Evolutionary conservation across 2,329 filamentous ascomycete genomes (phyloP).

Genomic region (Curvularia lunata): DNA sequence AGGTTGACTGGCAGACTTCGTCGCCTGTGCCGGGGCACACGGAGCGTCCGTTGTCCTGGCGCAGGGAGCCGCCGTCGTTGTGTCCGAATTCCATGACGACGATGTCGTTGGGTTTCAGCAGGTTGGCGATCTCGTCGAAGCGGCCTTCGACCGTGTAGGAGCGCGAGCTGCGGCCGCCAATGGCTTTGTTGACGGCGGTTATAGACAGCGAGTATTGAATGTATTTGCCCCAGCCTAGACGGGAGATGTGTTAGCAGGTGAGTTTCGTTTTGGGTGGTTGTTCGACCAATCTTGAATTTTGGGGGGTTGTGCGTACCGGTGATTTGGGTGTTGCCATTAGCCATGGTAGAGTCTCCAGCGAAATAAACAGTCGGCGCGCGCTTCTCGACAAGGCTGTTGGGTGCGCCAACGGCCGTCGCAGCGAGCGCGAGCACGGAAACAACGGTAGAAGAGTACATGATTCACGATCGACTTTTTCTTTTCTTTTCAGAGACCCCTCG

Average conservation of each 20-base stretch:
- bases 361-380: slow-evolving; percentile 59
- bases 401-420: slow-evolving; percentile 31
- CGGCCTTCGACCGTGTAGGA: slow-evolving; percentile 71
- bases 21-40: slow-evolving; percentile 63
- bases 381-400: slow-evolving; percentile 29
- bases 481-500: no score
- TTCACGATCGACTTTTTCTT: not conserved
- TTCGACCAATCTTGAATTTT: no score
- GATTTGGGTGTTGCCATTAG: slow-evolving; percentile 54
- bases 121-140: slow-evolving; percentile 63
- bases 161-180: slow-evolving; percentile 69
- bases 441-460: slow-evolving; percentile 21
- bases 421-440: slow-evolving; percentile 30
- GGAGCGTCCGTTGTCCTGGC: slow-evolving; percentile 65
- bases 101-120: slow-evolving; percentile 65
- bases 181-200: slow-evolving; percentile 67
- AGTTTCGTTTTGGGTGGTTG: no score
- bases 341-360: slow-evolving; percentile 69
- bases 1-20: slow-evolving; percentile 61
- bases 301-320: slow-evolving; percentile 51
- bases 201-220: slow-evolving; percentile 60
- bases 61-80: slow-evolving; percentile 69
- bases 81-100: slow-evolving; percentile 76
- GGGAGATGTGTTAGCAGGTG: not conserved
- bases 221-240: slow-evolving; percentile 67